phyloP scores from a whole-genome alignment of 83 land plant species.

The Larix sibirica region DNA sequence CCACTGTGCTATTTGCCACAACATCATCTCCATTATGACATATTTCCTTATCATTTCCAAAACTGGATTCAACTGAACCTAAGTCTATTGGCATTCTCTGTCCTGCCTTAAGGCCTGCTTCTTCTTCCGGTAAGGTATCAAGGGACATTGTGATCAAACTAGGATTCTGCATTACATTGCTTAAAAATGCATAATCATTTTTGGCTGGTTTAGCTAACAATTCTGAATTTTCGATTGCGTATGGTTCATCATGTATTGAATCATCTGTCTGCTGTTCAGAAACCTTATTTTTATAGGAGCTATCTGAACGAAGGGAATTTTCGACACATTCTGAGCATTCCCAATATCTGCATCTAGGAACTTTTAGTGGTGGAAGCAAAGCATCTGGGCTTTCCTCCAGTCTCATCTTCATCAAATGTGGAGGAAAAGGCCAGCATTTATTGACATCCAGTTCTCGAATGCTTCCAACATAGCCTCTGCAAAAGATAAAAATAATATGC shows the following conservation, averaged over 20 bases:
- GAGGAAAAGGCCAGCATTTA: slow-evolving; percentile 14
- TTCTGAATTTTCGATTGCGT: not conserved
- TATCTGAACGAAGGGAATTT: not conserved
- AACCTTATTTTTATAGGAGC: not conserved
- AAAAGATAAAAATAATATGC: too few species aligned
- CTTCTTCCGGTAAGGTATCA: not conserved
- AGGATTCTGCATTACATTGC: not conserved
- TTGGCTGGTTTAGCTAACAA: not conserved
- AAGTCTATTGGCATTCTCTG: not conserved
- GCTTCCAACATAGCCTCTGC: slow-evolving; percentile 6
- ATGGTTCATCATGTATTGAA: not conserved
- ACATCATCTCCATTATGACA: not conserved
- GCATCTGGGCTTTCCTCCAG: not conserved
- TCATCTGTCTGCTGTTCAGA: not conserved
- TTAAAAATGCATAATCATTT: not conserved
- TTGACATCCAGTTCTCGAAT: not conserved
- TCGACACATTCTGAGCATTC: slow-evolving; percentile 10
- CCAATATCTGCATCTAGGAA: slow-evolving; percentile 16
- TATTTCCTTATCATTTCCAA: not conserved
- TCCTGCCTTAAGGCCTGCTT: not conserved
- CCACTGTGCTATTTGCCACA: not conserved
- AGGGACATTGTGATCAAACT: not conserved
- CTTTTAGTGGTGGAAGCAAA: slow-evolving; percentile 8
- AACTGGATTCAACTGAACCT: not conserved
- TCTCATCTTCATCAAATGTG: not conserved